Evolutionary conservation across 1,139 yeast genomes (phyloP).

Genomic region (Blastobotrys malaysiensis): DNA sequence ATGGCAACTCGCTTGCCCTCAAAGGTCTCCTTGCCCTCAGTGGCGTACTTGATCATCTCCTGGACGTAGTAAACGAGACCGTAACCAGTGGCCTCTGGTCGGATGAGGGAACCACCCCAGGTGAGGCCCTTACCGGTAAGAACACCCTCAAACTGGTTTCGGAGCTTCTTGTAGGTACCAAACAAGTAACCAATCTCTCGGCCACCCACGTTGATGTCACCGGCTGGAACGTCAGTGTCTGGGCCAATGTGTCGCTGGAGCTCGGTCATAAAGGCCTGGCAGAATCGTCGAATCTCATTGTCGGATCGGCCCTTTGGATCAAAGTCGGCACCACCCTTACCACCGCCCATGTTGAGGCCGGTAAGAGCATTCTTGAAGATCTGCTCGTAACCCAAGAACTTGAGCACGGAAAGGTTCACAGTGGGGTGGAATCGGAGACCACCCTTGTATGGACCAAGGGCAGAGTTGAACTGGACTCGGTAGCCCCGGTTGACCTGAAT

Average conservation of each 20-base stretch:
- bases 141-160: conserved; percentile 94
- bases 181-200: conserved; percentile 89
- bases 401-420: conserved; percentile 89
- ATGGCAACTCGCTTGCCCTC: conserved; percentile 91
- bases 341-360: conserved; percentile 98
- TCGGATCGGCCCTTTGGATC: conserved; percentile 94
- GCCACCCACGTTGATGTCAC: conserved; percentile 93
- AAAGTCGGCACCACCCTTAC: conserved; percentile 98
- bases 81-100: conserved; percentile 99
- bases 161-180: conserved; percentile 93
- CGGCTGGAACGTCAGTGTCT: conserved; percentile 97
- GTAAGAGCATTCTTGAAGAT: conserved; percentile 97
- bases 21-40: conserved; percentile 82
- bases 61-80: conserved; percentile 96
- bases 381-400: conserved; percentile 97
- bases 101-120: conserved; percentile 98
- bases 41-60: conserved; percentile 93
- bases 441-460: conserved; percentile 98
- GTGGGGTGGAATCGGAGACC: conserved; percentile 98
- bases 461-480: conserved; percentile 98
- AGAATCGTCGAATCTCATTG: conserved; percentile 92
- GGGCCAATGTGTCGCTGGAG: conserved; percentile 94
- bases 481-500: conserved; percentile 93
- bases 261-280: conserved; percentile 93
- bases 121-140: conserved; percentile 95